Base-by-base conservation (phyloP, 2,329 filamentous ascomycete species). In the Septoria petroselini region DNA sequence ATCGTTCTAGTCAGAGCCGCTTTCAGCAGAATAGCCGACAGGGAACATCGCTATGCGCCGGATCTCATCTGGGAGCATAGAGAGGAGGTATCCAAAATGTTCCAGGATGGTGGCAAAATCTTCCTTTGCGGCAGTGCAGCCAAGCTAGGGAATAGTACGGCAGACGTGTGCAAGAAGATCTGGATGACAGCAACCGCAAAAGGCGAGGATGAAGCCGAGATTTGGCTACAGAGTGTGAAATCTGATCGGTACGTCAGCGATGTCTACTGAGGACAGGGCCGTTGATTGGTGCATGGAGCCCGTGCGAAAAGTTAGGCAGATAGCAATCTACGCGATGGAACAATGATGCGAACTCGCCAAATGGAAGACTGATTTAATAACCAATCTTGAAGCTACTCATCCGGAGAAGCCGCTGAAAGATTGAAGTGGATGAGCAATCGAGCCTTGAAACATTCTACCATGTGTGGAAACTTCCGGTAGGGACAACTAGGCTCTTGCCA, bases 91-190 rank as follows among this genome's bases (percentile, higher is more conserved):
- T 61, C 70, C 7, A 63, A 68, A 12, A 56, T 80, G 38, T 79
- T 76, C 50, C 65, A 70, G 0, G 54, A 64, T 3, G 76, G 75
- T 0, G 77, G 82, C 0, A 78, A 78, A 59, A 68, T 85, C 0
- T 87, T 80, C 59, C 75, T 86, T 1, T 88, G 84, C 61, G 84
- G 84, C 3, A 80, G 78, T 46, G 58, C 58, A 39, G 63, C 25
- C 58, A 62, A 30, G 69, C 75, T 9, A 72, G 74, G 1, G 64
- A 73, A 46, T 71, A 70, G 9, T 69, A 73, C 4, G 63, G 69
- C 50, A 48, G 64, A 68, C 15, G 65, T 62, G 4, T 65, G 70
- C 37, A 70, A 73, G 55, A 70, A 64, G 55, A 72, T 76, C 27
- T 71, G 69, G 39, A n/a, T 65, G 66, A 52, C 72, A 76, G 55